A percentile compares a stretch with the other conserved stretches of the same genome.
These are phyloP conservation scores for Phytopythium chamaehyphon DNA, from an alignment of 352 stramenopile genomes.

Conservation along the genomic window DNA sequence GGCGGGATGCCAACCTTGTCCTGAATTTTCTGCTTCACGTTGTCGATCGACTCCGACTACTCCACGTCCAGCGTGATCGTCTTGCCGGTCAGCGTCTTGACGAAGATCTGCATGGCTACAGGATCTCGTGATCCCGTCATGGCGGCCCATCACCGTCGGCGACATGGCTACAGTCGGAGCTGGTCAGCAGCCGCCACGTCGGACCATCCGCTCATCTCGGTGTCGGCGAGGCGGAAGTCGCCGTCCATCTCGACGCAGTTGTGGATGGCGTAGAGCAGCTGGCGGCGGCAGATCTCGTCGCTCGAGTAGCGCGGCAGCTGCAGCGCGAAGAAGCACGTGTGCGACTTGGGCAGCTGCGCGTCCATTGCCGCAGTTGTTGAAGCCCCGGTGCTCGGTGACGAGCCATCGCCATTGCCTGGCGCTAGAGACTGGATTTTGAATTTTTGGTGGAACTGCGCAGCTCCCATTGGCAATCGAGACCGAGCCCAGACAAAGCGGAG, in stretches of 20 bases:
- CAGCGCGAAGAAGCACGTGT: slow-evolving; percentile 87
- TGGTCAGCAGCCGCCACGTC: slow-evolving; percentile 61
- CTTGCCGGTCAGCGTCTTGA: slow-evolving; percentile 87
- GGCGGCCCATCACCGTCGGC: no score
- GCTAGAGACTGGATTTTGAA: slow-evolving; percentile 83
- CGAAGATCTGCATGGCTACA: slow-evolving; percentile 56
- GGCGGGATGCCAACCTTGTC: slow-evolving; percentile 91
- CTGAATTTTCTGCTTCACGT: slow-evolving; percentile 94
- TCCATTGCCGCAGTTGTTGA: slow-evolving; percentile 27
- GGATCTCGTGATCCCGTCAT: no score
- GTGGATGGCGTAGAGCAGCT: slow-evolving; percentile 77
- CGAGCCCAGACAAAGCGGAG: slow-evolving; percentile 82
- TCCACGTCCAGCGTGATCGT: slow-evolving; percentile 17
- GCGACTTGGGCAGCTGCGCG: slow-evolving; percentile 74
- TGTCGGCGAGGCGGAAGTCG: slow-evolving; percentile 83
- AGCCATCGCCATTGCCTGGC: slow-evolving; percentile 11
- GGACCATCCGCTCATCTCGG: slow-evolving; percentile 75
- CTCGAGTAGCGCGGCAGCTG: slow-evolving; percentile 77
- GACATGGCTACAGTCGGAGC: slow-evolving; percentile 18
- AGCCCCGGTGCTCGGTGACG: neutral
- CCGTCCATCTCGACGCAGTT: slow-evolving; percentile 89
- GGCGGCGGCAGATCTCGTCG: slow-evolving; percentile 61
- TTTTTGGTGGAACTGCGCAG: slow-evolving; percentile 73
- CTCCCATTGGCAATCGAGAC: slow-evolving; percentile 55
- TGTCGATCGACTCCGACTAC: no score